phyloP scores from a whole-genome alignment of 768 basidiomycete genomes.

The Dendrothele bispora region DNA sequence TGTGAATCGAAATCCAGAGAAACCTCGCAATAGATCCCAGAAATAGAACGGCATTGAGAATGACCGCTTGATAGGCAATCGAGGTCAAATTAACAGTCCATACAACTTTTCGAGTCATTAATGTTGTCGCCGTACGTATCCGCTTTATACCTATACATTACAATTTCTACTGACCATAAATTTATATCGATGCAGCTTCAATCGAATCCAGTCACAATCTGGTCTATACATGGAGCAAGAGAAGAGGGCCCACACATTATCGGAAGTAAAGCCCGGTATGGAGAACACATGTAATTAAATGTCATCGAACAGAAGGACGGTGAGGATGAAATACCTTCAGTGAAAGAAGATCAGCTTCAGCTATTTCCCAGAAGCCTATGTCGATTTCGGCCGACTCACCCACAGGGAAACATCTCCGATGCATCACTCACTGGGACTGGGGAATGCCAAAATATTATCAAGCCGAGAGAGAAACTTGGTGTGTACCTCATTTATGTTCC shows the following conservation, averaged over 20 bases:
- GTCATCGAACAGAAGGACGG: slow-evolving; percentile 42
- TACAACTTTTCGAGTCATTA: slow-evolving; percentile 36
- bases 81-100: not conserved
- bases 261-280: slow-evolving; percentile 33
- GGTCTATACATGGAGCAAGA: not conserved
- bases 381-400: no score
- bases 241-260: slow-evolving; percentile 30
- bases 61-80: slow-evolving; percentile 13
- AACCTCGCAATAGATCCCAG: slow-evolving; percentile 39
- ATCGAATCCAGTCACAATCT: not conserved
- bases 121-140: slow-evolving; percentile 44
- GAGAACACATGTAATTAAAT: slow-evolving; percentile 45
- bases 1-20: slow-evolving; percentile 39
- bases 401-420: no score
- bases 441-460: no score
- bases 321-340: slow-evolving; percentile 49
- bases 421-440: no score
- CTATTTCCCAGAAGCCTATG: no score
- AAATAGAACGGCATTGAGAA: slow-evolving; percentile 40
- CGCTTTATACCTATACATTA: slow-evolving; percentile 51
- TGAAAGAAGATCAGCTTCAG: no score
- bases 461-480: no score
- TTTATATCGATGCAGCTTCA: slow-evolving; percentile 43
- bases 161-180: slow-evolving; percentile 48
- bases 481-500: no score